Evolutionary conservation across 331 rosid genomes (phyloP), one percentile per base, ranked within the genome.

Genomic region (Phaseolus coccineus): DNA sequence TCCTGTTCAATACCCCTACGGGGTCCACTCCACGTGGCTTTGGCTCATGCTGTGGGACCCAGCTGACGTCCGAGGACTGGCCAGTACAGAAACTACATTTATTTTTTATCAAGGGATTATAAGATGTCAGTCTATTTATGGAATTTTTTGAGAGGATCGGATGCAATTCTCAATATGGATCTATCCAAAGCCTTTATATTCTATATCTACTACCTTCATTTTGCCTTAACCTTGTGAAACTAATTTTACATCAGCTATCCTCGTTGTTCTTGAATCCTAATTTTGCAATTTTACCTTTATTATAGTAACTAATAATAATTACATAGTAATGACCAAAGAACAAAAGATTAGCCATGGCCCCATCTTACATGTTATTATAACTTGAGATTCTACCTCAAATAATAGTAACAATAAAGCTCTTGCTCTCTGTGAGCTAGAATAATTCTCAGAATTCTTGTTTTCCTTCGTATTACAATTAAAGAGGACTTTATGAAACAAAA

Each of bases 261-360:
- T 19, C 22, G 22, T 19, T 19, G 22, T 19, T 19, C 22, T 19
- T 19, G 22, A 19, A 19, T 19, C 22, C 22, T 19, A 19, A 19
- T 19, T 19, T 59, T 46, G 30, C 33, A 55, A 22, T 46, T 51
- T 19, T 19, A 19, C 22, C 22, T 19, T 19, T 19, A 19, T 19
- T 19, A 62, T 31, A 33, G 44, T 31, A 33, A 63, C 47, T 42
- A 42, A 42, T 44, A 63, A 31, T 15, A 31, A 63, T 27, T 27
- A 48, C 19, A 74, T 39, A 42, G 25, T 30, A 47, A 48, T 47
- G 14, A 6, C 48, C 40, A 77, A 66, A 25, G 66, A 78, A 57
- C 64, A 24, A 19, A 19, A 19, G 22, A 19, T 19, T 19, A 19
- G 39, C 13, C 7, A 56, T 31, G 50, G 13, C 13, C 63, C 47